Percentiles rank a stretch among this genome's conserved stretches.
phyloP scores from a whole-genome alignment of 2,329 filamentous ascomycete genomes.

The Alternaria longipes region DNA sequence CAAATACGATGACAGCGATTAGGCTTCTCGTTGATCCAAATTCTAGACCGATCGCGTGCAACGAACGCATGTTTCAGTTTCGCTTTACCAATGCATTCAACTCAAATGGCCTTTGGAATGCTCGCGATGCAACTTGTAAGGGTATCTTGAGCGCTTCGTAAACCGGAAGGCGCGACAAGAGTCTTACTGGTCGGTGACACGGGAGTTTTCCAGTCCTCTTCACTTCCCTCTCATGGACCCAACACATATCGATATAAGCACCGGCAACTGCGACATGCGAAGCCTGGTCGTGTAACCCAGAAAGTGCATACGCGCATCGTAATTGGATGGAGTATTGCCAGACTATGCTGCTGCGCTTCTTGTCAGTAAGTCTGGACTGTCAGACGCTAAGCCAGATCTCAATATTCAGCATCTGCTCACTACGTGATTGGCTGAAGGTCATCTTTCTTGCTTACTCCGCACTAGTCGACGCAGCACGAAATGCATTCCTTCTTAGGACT shows the following conservation, averaged over 20 bases:
- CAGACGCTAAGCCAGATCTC: neutral
- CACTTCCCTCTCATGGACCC: neutral
- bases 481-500: constrained; percentile 7
- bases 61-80: neutral
- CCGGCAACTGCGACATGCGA: neutral
- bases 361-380: neutral
- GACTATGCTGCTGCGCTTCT: neutral
- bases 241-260: neutral
- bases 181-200: neutral
- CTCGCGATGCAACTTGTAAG: neutral
- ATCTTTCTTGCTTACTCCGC: neutral
- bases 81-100: neutral
- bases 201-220: neutral
- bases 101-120: neutral
- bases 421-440: neutral
- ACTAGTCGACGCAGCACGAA: constrained; percentile 8
- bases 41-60: neutral
- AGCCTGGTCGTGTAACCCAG: neutral
- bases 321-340: neutral
- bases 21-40: neutral
- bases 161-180: neutral
- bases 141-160: neutral
- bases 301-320: neutral
- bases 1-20: constrained; percentile 69
- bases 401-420: neutral